These are phyloP conservation scores for Trypanosomatidae sp. DNA, from an alignment of 208 protist species.

Conservation along the genomic window DNA sequence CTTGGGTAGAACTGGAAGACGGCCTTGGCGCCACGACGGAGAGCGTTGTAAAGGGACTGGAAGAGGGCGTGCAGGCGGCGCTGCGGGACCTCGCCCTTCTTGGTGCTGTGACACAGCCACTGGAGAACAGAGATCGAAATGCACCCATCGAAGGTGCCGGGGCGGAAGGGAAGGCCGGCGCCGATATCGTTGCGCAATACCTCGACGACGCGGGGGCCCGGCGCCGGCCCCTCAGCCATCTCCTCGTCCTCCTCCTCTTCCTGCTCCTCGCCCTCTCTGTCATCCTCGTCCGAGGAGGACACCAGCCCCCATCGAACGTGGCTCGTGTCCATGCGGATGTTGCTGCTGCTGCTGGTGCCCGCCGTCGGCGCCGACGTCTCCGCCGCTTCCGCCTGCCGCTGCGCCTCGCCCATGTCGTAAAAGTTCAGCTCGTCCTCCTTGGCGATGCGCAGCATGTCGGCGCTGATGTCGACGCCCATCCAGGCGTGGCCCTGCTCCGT, in stretches of 20 bases:
- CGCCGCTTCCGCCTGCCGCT: slow-evolving; percentile 20
- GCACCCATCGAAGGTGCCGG: slow-evolving; percentile 97
- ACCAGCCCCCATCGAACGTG: slow-evolving; percentile 82
- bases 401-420: slow-evolving; percentile 25
- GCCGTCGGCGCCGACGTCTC: no score
- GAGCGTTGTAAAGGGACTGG: slow-evolving; percentile 95
- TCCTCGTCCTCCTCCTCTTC: no score
- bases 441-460: slow-evolving; percentile 94
- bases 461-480: slow-evolving; percentile 97
- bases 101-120: slow-evolving; percentile 99
- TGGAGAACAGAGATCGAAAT: slow-evolving; percentile 99
- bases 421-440: slow-evolving; percentile 72
- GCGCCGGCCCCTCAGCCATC: slow-evolving; percentile 11
- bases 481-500: slow-evolving; percentile 94
- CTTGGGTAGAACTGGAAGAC: slow-evolving; percentile 99
- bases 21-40: slow-evolving; percentile 91
- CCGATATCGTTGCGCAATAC: slow-evolving; percentile 95
- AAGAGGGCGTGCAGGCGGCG: slow-evolving; percentile 98
- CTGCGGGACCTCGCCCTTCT: slow-evolving; percentile 91
- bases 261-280: no score
- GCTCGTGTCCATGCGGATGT: slow-evolving; percentile 44
- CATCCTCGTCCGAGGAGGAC: slow-evolving; percentile 38
- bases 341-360: slow-evolving; percentile 23
- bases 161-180: slow-evolving; percentile 95
- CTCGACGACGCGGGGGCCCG: slow-evolving; percentile 75